Evolutionary conservation across 2,329 filamentous ascomycete genomes (phyloP), one percentile per base, ranked within the genome.

Genomic region (Aureobasidium sp.): DNA sequence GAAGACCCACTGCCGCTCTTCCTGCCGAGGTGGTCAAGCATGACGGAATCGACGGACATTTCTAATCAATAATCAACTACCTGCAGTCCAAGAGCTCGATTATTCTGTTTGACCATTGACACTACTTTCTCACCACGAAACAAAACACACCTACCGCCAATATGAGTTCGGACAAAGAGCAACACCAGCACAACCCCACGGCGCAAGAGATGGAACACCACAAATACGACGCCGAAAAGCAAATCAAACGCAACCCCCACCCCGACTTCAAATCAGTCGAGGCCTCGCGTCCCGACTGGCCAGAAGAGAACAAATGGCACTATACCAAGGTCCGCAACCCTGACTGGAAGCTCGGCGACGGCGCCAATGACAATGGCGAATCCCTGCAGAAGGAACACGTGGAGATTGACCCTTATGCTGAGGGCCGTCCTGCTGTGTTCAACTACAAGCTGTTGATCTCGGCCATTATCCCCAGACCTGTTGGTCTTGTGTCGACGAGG

Each of bases 381-480:
- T 74, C 75, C 61, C 69, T 82, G 65, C 71, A 77, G 60, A 82
- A 84, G 63, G 72, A 77, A 1, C 90, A 96, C 76, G 74, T 91
- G 65, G 78, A 86, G 70, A 96, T 97, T 68, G 87, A 96, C 73
- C 92, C 92, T 0, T 85, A 92, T 72, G 87, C 81, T 61, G 77
- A 85, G 31, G 89, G 86, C 35, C 83, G 92, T 0, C 81, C 85
- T 0, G 76, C 84, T 0, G 76, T 79, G 1, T 85, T 83, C 76
- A 97, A 97, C 81, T 97, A 97, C 82, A 96, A 96, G 76, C 83
- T 96, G 19, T 79, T 96, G 65, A 95, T 96, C 73, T 89, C 85
- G 19, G 85, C 84, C 64, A 82, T 96, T 65, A 81, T 91, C 17
- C 93, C 93, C 0, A 84, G 93, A 14, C 93, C 93, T 14, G 87